A percentile compares a stretch with the other conserved stretches of the same genome.
phyloP scores from a whole-genome alignment of 1,284 basidiomycete genomes.

The Pseudozyma sp. region DNA sequence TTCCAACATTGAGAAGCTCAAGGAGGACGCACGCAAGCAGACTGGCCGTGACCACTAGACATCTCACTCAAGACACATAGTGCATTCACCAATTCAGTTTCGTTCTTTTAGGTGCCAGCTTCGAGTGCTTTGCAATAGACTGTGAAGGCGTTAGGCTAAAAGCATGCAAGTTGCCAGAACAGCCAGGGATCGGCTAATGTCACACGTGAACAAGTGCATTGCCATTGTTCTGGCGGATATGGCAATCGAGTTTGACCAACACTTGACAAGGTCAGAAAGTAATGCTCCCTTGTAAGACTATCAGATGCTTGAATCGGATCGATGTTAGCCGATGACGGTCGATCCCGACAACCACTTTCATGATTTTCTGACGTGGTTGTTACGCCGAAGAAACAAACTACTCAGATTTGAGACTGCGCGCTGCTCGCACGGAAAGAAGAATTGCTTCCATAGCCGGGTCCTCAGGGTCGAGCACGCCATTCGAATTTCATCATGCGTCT shows the following conservation, averaged over 20 bases:
- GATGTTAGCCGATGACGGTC: conserved; percentile 5
- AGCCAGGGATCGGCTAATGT: no score
- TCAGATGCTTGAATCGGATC: conserved; percentile 6
- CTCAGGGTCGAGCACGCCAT: conserved; percentile 25
- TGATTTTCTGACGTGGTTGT: no score
- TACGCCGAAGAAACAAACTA: background rate
- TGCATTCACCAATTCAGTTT: conserved; percentile 9
- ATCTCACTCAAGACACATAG: no score
- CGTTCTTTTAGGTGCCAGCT: background rate
- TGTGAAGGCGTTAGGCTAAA: background rate
- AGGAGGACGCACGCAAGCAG: conserved; percentile 62
- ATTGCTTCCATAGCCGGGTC: no score
- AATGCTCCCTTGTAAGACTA: background rate
- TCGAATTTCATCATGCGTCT: conserved; percentile 6
- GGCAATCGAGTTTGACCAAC: no score
- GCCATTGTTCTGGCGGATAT: no score
- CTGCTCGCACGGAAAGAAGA: conserved; percentile 20
- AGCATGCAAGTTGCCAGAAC: no score
- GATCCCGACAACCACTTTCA: background rate
- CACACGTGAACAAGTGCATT: no score
- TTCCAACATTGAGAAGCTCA: conserved; percentile 64
- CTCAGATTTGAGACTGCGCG: background rate
- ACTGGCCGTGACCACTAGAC: conserved; percentile 31
- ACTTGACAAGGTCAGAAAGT: background rate
- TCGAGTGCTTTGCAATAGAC: background rate